Base-by-base conservation (phyloP, 441 rosid genomes). In the Populus hybrid region DNA sequence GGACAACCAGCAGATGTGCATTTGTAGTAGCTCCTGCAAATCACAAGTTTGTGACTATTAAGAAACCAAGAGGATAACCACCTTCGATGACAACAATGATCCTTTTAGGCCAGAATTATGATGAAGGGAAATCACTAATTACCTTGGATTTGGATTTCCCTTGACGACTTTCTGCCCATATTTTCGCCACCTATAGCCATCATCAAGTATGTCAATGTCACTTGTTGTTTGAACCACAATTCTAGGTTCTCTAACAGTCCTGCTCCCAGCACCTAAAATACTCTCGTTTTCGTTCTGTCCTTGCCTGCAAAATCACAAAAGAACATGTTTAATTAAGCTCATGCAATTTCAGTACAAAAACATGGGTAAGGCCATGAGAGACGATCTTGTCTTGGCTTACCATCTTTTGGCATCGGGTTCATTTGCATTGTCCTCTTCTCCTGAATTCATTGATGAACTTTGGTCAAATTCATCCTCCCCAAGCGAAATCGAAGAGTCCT, bases 101-200 rank as follows among this genome's bases (percentile, higher is more conserved):
- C 61, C 21, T 18, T 54, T 54, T 54, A 54, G 21, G 21, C 9
- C 61, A 14, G 23, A 26, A 30, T 2, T n/a, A 69, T 12, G 34
- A 14, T 46, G 24, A 75, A 57, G 30, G 10, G 36, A 20, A 24
- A 35, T 0, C 3, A 42, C 46, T 4, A 42, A 21, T 67, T 69
- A 92, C 99, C 96, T 90, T 36, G 98, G 98, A 85, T 93, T 93
- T 2, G 97, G 97, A 79, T 95, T 95, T 32, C 98, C 98, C 73
- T 92, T 95, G 74, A 95, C 99, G 21, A 93, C 93, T 87, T 95
- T 95, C 84, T 95, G 99, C 82, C 98, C 98, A 80, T 95, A 95
- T 72, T 95, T 93, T 82, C 98, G 90, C 99, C 96, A 91, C 76
- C 96, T 89, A 57, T 90, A 93, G 5, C 98, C 98, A 85, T 93